phyloP scores from a whole-genome alignment of 1,139 yeast species.

The Scheffersomyces quercinus region DNA sequence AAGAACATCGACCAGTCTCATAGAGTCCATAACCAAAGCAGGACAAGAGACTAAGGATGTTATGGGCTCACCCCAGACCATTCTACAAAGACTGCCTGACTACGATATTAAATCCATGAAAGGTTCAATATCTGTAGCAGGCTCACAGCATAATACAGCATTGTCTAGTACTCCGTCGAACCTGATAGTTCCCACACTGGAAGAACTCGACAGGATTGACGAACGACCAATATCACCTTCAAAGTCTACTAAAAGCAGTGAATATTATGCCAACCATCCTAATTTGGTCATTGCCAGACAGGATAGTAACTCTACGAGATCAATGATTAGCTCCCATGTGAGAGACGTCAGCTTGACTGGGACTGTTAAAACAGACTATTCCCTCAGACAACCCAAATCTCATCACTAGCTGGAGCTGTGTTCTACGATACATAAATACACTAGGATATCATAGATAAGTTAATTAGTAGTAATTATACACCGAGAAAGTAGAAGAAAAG shows the following conservation, averaged over 20 bases:
- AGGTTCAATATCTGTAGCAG: conserved; percentile 20
- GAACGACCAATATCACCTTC: neutral
- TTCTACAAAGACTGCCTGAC: conserved; percentile 1
- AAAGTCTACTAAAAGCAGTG: conserved; percentile 1
- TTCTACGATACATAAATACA: too few relatives aligned
- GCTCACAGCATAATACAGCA: conserved; percentile 6
- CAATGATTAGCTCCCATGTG: neutral
- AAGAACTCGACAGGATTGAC: neutral
- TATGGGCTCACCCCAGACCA: neutral
- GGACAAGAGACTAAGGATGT: neutral
- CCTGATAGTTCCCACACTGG: too few relatives aligned
- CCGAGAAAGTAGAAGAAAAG: too few relatives aligned
- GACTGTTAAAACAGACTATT: too few relatives aligned
- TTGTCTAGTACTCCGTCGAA: neutral
- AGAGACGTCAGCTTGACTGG: too few relatives aligned
- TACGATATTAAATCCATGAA: conserved; percentile 25
- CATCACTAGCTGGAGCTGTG: too few relatives aligned
- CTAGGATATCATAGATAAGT: too few relatives aligned
- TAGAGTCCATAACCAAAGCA: neutral
- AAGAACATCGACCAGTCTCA: neutral
- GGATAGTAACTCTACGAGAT: conserved; percentile 2
- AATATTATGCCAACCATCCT: neutral
- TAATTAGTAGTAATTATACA: too few relatives aligned
- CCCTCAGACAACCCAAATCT: too few relatives aligned
- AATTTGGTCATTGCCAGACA: neutral